Evolutionary conservation across 129 eudicot genomes (phyloP).

Genomic region (Gnaphalium uliginosum): DNA sequence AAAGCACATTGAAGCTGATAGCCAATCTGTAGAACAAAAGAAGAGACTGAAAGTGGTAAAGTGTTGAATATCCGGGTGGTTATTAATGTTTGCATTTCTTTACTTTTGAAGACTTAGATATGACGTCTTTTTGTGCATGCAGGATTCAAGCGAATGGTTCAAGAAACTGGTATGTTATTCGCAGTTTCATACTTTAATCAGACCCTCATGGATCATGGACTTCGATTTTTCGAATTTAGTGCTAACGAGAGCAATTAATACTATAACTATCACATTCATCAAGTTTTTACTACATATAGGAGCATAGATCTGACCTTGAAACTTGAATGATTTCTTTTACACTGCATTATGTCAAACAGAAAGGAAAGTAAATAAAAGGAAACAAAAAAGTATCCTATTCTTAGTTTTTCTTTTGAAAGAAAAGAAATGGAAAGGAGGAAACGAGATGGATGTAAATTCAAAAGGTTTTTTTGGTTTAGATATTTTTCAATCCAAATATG

Average conservation of each 20-base stretch:
- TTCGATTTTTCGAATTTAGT: conserved; percentile 5
- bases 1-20: conserved; percentile 17
- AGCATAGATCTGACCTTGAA: neutral
- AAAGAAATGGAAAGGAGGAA: too few relatives aligned
- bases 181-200: conserved; percentile 2
- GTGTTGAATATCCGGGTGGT: conserved; percentile 13
- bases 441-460: too few relatives aligned
- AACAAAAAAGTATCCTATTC: too few relatives aligned
- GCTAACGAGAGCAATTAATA: neutral
- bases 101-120: neutral
- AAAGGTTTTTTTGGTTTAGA: neutral
- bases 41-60: conserved; percentile 41
- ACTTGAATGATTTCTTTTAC: too few relatives aligned
- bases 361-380: too few relatives aligned
- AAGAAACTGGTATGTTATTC: conserved; percentile 49
- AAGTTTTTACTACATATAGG: neutral
- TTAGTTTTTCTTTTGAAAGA: too few relatives aligned
- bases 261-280: neutral
- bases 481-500: too few relatives aligned
- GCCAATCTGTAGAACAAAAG: conserved; percentile 17
- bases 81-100: neutral
- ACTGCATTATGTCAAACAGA: too few relatives aligned
- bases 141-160: conserved; percentile 62
- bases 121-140: conserved; percentile 33
- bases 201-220: conserved; percentile 5